Evolutionary conservation across 2,329 filamentous ascomycete species (phyloP), one percentile per base, ranked within the genome.

Genomic region (Sporothrix pallida): DNA sequence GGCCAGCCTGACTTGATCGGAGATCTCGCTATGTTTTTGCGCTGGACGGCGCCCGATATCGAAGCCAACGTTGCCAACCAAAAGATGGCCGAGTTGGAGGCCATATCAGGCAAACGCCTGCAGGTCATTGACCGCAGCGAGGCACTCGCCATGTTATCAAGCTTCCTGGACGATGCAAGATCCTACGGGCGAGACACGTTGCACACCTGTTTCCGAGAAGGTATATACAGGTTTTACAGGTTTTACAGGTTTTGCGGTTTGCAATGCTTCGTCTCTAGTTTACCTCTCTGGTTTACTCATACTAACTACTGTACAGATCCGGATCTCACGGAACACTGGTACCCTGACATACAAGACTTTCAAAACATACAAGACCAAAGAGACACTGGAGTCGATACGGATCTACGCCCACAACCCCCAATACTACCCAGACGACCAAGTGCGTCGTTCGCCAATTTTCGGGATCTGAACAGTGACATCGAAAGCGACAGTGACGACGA

Each of bases 231-330:
- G 50, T n/a, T 52, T 26, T 56, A 56, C 54, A 52, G 50, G 50
- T n/a, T 52, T 26, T 26, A 26, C 23, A 26, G 23, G 23, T 3
- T 52, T 52, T 52, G 50, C 50, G 17, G 50, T 52, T 52, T 52
- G 50, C 50, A n/a, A 52, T 52, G 50, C 50, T 52, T 52, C 15
- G 10, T 52, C 50, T 52, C 50, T 52, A 12, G 50, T 52, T 52
- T 52, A 52, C 50, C 23, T 26, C 23, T 26, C 23, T 52, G 50
- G 50, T 52, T 52, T 52, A 52, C 50, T 52, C 50, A 52, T 20
- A 52, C 50, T 52, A 52, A 52, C 50, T 52, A 52, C 50, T 52
- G 50, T 52, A 52, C 50, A 52, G 50, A 52, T 52, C 50, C 50
- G 17, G 50, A 52, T 52, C 50, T 52, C 50, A 52, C 50, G 50